These are phyloP conservation scores for Hyaloscypha finlandica DNA, from an alignment of 495 filamentous ascomycete species.

Conservation along the genomic window DNA sequence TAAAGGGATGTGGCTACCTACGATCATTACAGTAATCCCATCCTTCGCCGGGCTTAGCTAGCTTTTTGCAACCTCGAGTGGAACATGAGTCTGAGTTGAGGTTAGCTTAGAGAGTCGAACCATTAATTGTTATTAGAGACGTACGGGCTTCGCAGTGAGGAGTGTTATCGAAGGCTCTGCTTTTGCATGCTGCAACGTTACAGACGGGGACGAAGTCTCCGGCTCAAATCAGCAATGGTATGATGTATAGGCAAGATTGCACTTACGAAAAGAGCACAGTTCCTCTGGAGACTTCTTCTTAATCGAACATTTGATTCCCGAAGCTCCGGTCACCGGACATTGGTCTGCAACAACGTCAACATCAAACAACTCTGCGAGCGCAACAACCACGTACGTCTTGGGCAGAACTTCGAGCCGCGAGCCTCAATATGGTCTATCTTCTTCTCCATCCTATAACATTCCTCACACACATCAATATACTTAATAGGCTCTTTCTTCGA, in stretches of 20 bases:
- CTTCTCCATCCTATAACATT: background rate
- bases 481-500: background rate
- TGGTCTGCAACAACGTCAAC: background rate
- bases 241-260: background rate
- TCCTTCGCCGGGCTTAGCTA: background rate
- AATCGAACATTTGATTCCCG: background rate
- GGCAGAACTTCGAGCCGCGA: background rate
- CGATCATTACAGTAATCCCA: conserved; percentile 5
- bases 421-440: background rate
- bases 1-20: background rate
- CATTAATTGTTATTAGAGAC: background rate
- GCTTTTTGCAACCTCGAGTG: background rate
- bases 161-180: background rate
- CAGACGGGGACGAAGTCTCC: background rate
- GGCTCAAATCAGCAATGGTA: background rate
- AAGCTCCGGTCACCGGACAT: background rate
- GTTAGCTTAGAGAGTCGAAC: background rate
- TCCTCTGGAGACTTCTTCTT: background rate
- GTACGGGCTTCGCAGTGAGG: conserved; percentile 1
- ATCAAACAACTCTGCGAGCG: background rate
- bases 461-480: background rate
- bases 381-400: background rate
- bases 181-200: background rate
- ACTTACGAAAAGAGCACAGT: background rate
- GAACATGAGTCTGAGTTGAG: background rate